phyloP scores from a whole-genome alignment of 2,329 filamentous ascomycete species.

The Podosphaera aphanis region DNA sequence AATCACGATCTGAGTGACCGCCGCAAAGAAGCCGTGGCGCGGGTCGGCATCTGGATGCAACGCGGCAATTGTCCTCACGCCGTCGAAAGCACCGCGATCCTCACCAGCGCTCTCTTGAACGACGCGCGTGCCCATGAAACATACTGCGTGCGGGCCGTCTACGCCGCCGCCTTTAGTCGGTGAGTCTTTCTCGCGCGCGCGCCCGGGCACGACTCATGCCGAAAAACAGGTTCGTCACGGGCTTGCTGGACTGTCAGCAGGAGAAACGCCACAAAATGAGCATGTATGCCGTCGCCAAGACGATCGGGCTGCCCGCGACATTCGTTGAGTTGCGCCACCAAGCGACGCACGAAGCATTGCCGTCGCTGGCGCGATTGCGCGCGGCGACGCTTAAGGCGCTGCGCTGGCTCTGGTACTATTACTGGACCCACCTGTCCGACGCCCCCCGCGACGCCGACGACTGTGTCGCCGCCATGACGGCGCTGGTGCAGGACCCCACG shows the following conservation, averaged over 20 bases:
- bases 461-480: constrained; percentile 9
- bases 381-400: constrained; percentile 46
- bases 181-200: constrained; percentile 19
- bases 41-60: constrained; percentile 45
- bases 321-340: constrained; percentile 82
- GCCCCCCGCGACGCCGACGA: constrained; percentile 4
- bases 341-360: constrained; percentile 72
- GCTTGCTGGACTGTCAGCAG: constrained; percentile 51
- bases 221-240: constrained; percentile 46
- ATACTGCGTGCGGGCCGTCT: constrained; percentile 43
- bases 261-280: constrained; percentile 41
- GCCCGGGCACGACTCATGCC: background rate
- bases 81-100: constrained; percentile 53
- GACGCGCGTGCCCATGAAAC: constrained; percentile 22
- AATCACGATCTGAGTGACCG: constrained; percentile 32
- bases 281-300: constrained; percentile 50
- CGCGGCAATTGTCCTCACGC: constrained; percentile 55
- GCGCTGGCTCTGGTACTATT: constrained; percentile 72
- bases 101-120: constrained; percentile 44
- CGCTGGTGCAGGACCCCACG: constrained; percentile 10
- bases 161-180: constrained; percentile 54
- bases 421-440: constrained; percentile 37
- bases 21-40: constrained; percentile 24
- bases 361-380: constrained; percentile 49
- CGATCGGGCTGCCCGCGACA: constrained; percentile 44